Base-by-base conservation (phyloP, 345 rosid genomes). In the Sisymbrium altissimum region DNA sequence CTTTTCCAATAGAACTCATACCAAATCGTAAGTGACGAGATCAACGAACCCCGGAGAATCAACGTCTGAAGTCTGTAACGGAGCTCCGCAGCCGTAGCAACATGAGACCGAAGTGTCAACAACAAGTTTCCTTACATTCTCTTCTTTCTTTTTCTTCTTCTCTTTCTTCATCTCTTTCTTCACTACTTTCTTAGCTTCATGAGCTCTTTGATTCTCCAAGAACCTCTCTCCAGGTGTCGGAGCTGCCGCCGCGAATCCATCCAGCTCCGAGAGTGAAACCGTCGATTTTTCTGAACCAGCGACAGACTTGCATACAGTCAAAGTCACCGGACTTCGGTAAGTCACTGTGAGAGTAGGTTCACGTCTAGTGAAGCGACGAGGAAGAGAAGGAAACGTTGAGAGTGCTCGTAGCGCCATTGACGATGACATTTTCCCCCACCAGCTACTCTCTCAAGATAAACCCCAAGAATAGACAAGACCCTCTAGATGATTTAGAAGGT, bases 31-130 rank as follows among this genome's bases (percentile, higher is more conserved):
- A 52, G 89, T 89, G 25, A 79, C 75, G 5, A 75, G 59, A 61
- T 88, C 87, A 25, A 91, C 92, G 36, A 83, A 91, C 19, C 97
- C 98, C 9, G 98, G 98, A 69, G 88, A 83, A 68, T 91, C 97
- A 14, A 54, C 32, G 33, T 91, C 95, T 69, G 72, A 70, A 1
- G 92, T 91, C 75, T 94, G 97, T 84, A 94, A 82, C 36, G 97
- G 96, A 79, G 98, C 96, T 75, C 98, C 98, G 35, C 98, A 91
- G 0, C 98, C 98, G 33, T 94, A 94, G 54, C 98, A 94, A 75
- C 82, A 75, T 8, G 88, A 82, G 18, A 81, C 75, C 0, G 78
- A 83, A 2, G 85, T 73, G 14, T 79, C 83, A 23, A 77, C 83
- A 23, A 77, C 82, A 40, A 75, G 73, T 64, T 82, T 89, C 70